Percentiles rank a stretch among this genome's conserved stretches.
These are phyloP conservation scores for Ceriops decandra DNA, from an alignment of 345 rosid genomes.

Conservation along the genomic window DNA sequence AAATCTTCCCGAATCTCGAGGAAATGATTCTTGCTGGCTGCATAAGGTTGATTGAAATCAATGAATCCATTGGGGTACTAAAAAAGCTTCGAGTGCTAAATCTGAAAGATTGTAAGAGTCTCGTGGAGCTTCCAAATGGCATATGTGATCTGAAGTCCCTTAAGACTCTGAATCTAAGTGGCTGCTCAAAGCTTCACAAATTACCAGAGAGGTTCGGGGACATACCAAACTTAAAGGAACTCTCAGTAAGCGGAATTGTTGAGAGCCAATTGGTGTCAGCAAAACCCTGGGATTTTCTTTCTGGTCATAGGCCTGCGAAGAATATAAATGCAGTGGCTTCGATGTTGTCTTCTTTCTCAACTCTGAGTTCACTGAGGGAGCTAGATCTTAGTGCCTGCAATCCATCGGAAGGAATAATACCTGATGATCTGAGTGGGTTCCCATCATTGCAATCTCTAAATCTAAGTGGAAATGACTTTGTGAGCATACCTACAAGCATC, in stretches of 20 bases:
- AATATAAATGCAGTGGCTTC: neutral
- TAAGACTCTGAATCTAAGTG: slow-evolving; percentile 4
- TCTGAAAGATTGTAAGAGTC: slow-evolving; percentile 11
- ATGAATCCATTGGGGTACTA: slow-evolving; percentile 16
- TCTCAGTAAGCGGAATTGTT: neutral
- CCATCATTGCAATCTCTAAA: neutral
- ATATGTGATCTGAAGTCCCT: slow-evolving; percentile 5
- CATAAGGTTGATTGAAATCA: slow-evolving; percentile 10
- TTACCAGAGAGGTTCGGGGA: slow-evolving; percentile 4
- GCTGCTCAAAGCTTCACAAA: slow-evolving; percentile 9
- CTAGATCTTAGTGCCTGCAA: slow-evolving; percentile 10
- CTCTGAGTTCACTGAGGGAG: neutral
- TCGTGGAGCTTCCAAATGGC: slow-evolving; percentile 9
- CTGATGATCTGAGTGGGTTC: slow-evolving; percentile 12
- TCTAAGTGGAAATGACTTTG: slow-evolving; percentile 16
- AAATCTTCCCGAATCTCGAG: slow-evolving; percentile 4
- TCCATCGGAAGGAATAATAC: slow-evolving; percentile 2
- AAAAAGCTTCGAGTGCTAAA: slow-evolving; percentile 2
- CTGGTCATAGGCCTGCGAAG: neutral
- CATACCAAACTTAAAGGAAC: neutral
- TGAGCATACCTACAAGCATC: slow-evolving; percentile 10
- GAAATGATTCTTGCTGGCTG: slow-evolving; percentile 13
- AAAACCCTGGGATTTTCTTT: neutral
- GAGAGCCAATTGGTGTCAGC: neutral
- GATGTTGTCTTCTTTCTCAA: neutral